Evolutionary conservation across 1,284 basidiomycete genomes (phyloP), one percentile per base, ranked within the genome.

Genomic region (Meripilus lineatus): DNA sequence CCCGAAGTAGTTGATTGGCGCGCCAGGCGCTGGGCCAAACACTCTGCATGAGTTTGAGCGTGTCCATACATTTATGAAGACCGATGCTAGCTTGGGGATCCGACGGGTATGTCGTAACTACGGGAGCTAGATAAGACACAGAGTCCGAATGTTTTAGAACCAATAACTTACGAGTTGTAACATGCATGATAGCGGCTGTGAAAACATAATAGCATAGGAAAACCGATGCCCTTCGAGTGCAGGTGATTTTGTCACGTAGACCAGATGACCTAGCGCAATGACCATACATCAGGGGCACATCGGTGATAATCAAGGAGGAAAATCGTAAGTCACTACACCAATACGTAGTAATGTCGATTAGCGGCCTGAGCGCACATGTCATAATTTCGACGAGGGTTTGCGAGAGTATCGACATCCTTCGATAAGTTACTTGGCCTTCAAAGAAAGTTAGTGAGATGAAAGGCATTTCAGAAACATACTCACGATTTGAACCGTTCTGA

Each of bases 151-250:
- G n/a, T n/a, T n/a, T n/a, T 30, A 50, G 64, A 67, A 20, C 53
- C 32, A 49, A 44, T 20, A 6, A 64, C 70, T 44, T 46, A 88
- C 86, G 62, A 26, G 70, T 79, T 1, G 78, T 79, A 40, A 86
- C 77, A 57, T 90, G 89, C 81, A 89, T 89, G 50, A 92, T 81
- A 47, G 81, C 79, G 17, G 89, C 89, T 6, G 81, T 84, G 66
- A 92, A 93, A 20, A 90, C 69, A 52, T 89, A 89, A 57, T 89
- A 93, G 50, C 78, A 84, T 37, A 90, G 64, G 59, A 89, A 91
- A 2, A 84, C 83, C 2, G 88, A 70, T 26, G 79, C 78, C 15
- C 77, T 75, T 35, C 75, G 74, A 42, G 89, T 68, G 38, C 74
- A 72, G 61, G 82, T 86, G 42, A 70, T 71, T 49, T 85, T 78